Evolutionary conservation across 2,329 filamentous ascomycete species (phyloP).

Genomic region (Fonsecaea pugnacius): DNA sequence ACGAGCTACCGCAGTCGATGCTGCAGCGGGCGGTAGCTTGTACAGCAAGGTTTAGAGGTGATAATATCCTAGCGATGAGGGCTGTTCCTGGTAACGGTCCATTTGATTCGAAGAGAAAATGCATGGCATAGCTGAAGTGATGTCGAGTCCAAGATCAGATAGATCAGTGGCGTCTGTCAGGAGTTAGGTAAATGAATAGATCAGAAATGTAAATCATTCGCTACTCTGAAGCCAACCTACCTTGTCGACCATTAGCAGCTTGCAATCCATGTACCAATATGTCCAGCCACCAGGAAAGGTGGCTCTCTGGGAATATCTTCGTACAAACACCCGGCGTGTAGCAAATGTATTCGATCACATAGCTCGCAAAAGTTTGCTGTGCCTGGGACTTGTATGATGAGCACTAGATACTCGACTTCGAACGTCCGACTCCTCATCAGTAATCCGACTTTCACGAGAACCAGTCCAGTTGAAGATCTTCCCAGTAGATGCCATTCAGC

Average conservation of each 20-base stretch:
- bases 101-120: no score
- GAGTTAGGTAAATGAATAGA: neutral
- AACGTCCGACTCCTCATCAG: neutral
- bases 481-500: conserved; percentile 8
- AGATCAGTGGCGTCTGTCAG: no score
- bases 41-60: neutral
- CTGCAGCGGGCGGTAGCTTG: conserved; percentile 43
- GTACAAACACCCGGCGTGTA: neutral
- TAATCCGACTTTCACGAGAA: neutral
- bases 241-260: no score
- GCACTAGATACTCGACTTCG: neutral
- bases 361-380: neutral
- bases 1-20: conserved; percentile 46
- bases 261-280: no score
- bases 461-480: conserved; percentile 15
- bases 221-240: neutral
- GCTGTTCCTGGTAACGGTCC: neutral
- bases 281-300: no score
- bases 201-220: neutral
- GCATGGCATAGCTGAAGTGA: neutral
- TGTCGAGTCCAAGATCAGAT: neutral
- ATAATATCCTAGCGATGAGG: neutral
- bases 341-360: neutral
- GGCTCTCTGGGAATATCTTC: neutral
- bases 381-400: neutral